phyloP scores from a whole-genome alignment of 1,284 basidiomycete genomes.

The Stereum hirsutum region DNA sequence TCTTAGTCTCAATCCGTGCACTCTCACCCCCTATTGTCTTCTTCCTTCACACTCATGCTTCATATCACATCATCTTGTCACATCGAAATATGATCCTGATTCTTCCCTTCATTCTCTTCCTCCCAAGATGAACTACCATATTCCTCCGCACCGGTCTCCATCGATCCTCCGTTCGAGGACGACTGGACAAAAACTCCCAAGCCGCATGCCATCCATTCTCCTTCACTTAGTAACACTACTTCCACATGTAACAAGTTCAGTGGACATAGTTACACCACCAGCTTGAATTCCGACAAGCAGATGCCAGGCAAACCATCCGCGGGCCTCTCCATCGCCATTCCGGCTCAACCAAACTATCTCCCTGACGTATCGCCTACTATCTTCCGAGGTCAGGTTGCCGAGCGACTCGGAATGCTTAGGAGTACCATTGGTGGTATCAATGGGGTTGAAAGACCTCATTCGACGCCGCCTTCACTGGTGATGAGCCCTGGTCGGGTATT shows the following conservation, averaged over 20 bases:
- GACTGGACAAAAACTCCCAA: not conserved
- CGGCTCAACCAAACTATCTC: conserved; percentile 1
- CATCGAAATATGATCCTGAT: not conserved
- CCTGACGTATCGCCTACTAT: conserved; percentile 7
- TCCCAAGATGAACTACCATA: not conserved
- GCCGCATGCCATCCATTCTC: too few relatives aligned
- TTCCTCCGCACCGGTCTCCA: not conserved
- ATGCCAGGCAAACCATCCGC: not conserved
- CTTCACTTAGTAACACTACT: too few relatives aligned
- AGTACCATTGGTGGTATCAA: not conserved
- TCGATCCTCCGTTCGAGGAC: conserved; percentile 2
- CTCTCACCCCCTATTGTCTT: too few relatives aligned
- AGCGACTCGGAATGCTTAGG: not conserved
- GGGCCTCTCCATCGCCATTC: not conserved
- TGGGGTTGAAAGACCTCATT: conserved; percentile 8
- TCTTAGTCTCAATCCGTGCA: not conserved
- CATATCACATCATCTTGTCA: too few relatives aligned
- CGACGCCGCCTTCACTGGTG: conserved; percentile 13
- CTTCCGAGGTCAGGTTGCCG: not conserved
- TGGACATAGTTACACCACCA: too few relatives aligned
- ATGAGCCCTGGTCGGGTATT: too few relatives aligned
- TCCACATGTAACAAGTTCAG: too few relatives aligned
- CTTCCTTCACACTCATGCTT: too few relatives aligned
- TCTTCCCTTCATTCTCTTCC: not conserved
- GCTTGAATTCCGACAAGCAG: not conserved